Base-by-base conservation (phyloP, 2,329 filamentous ascomycete genomes). In the Phialocephala subalpina region DNA sequence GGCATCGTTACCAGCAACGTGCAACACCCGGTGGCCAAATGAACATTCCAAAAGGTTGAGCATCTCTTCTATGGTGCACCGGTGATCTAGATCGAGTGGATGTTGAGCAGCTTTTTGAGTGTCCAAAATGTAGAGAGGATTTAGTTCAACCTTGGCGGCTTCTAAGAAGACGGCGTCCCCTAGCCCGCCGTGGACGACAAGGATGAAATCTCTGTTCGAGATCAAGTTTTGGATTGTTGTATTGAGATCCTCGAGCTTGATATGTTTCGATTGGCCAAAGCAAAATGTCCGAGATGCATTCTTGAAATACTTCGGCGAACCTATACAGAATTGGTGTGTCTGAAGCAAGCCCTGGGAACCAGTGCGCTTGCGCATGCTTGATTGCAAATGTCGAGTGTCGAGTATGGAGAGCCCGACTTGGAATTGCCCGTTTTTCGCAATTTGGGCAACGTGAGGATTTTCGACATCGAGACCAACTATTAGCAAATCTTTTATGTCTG, bases 81-180 rank as follows among this genome's bases (percentile, higher is more conserved):
- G 62, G 45, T 55, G 29, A 25, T 59, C 62, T 36, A 64, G 62
- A 11, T 64, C 45, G 22, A 64, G 62, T 22, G 36, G 33, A 55
- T 64, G 56, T 38, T 63, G 55, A 42, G 61, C 61, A 33, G 55
- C 61, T 38, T 63, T 63, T 60, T 59, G 62, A 7, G 57, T 64
- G 22, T 60, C 62, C 9, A 64, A 7, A 45, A 60, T 36, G 20
- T 35, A 56, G 8, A 62, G 33, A 11, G 52, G 33, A 16, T 42
- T 40, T 12, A 62, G 40, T n/a, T 62, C 52, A 2, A 62, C 20
- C 40, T 35, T 56, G 29, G 49, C 8, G 3, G 60, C 60, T 45
- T 62, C 14, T 16, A 57, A n/a, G 22, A 62, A 62, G 22, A 20
- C 27, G 35, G 56, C 25, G 25, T 62, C 60, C 9, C 36, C 16